phyloP scores from a whole-genome alignment of 345 rosid species.

The Sisymbrium altissimum region DNA sequence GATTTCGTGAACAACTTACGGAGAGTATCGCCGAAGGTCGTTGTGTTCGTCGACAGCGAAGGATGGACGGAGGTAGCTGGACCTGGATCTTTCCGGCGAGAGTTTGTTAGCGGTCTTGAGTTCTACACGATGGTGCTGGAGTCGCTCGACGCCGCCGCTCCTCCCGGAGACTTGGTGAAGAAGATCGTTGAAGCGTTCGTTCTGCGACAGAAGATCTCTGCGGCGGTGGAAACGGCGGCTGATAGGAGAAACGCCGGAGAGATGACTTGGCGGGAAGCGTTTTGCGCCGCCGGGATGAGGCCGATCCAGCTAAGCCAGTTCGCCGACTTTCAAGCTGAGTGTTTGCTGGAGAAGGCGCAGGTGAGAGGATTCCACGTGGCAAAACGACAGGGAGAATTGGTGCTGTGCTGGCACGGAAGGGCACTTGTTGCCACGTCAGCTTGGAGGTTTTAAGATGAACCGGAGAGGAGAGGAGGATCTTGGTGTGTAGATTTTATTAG shows the following conservation, averaged over 20 bases:
- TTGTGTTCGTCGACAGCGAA: constrained; percentile 69
- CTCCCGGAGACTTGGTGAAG: constrained; percentile 48
- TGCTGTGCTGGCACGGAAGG: constrained; percentile 88
- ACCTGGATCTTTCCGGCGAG: constrained; percentile 63
- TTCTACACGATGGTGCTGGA: constrained; percentile 74
- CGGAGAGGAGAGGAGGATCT: too few relatives aligned
- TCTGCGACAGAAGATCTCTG: constrained; percentile 53
- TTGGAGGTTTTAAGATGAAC: constrained; percentile 56
- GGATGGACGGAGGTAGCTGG: constrained; percentile 53
- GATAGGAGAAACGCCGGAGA: constrained; percentile 40
- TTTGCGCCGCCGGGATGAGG: constrained; percentile 77
- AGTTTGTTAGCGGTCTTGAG: constrained; percentile 62
- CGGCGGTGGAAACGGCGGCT: constrained; percentile 54
- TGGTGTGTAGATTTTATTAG: constrained; percentile 11
- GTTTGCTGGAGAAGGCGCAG: constrained; percentile 64
- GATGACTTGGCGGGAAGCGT: constrained; percentile 68
- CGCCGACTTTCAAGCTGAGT: constrained; percentile 83
- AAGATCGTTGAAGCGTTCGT: constrained; percentile 58
- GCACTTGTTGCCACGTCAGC: constrained; percentile 85
- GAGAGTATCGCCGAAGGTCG: constrained; percentile 53
- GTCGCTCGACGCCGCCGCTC: constrained; percentile 78
- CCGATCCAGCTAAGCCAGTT: constrained; percentile 70
- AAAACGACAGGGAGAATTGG: constrained; percentile 75
- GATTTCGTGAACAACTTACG: constrained; percentile 57
- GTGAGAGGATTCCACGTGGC: constrained; percentile 91